Evolutionary conservation across 306 rosid species (phyloP).

Genomic region (Castanea mollissima): DNA sequence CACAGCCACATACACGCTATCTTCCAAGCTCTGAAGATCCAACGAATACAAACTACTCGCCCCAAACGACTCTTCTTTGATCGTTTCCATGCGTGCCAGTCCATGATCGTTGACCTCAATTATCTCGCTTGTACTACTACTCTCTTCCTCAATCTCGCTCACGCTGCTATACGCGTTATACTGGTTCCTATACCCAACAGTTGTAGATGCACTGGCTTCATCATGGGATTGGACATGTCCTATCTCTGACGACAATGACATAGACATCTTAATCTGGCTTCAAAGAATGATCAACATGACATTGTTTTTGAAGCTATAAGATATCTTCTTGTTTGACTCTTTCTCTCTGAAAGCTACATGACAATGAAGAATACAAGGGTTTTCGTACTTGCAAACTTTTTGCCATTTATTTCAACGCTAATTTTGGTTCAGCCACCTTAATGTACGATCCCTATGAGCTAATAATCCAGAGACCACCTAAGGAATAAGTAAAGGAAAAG

Average conservation of each 20-base stretch:
- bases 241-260: slow-evolving; percentile 4
- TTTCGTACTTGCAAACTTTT: too few species aligned
- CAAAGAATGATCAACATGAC: background rate
- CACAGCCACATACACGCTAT: slow-evolving; percentile 68
- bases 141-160: slow-evolving; percentile 76
- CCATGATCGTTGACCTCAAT: slow-evolving; percentile 19
- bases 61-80: slow-evolving; percentile 36
- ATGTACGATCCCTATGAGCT: too few species aligned
- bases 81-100: slow-evolving; percentile 33
- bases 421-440: too few species aligned
- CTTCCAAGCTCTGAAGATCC: slow-evolving; percentile 19
- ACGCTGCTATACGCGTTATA: slow-evolving; percentile 13
- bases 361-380: too few species aligned
- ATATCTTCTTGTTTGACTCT: too few species aligned
- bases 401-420: too few species aligned
- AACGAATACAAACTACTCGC: slow-evolving; percentile 20
- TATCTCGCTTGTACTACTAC: background rate
- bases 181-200: background rate
- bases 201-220: background rate
- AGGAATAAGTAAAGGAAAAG: too few species aligned
- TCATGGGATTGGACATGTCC: background rate
- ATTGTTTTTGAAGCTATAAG: background rate
- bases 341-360: too few species aligned
- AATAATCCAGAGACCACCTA: too few species aligned
- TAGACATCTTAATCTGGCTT: background rate